A percentile compares a stretch with the other conserved stretches of the same genome.
These are phyloP conservation scores for Kuraishia floccosa DNA, from an alignment of 805 yeast species.

Conservation along the genomic window DNA sequence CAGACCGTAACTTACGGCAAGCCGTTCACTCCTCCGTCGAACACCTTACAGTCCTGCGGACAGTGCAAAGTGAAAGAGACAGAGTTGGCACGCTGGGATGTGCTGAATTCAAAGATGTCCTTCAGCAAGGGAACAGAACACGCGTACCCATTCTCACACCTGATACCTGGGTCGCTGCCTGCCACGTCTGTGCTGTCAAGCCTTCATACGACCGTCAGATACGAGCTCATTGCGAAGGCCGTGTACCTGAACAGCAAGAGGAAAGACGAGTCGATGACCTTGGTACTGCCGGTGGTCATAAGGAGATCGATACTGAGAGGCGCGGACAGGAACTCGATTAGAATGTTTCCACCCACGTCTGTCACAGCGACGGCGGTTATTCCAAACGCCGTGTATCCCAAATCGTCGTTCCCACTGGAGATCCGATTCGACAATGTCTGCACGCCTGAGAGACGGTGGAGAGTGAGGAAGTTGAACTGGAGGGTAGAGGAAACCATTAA, in stretches of 20 bases:
- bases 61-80: constrained; percentile 44
- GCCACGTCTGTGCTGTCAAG: constrained; percentile 62
- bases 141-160: constrained; percentile 84
- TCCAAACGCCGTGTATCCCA: constrained; percentile 85
- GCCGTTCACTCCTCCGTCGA: constrained; percentile 52
- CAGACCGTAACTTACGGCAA: constrained; percentile 59
- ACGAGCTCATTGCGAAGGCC: constrained; percentile 61
- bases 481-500: constrained; percentile 75
- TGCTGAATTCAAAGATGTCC: constrained; percentile 46
- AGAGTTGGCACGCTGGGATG: constrained; percentile 82
- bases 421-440: constrained; percentile 66
- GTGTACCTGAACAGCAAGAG: constrained; percentile 24
- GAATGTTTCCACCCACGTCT: constrained; percentile 94
- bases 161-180: constrained; percentile 82
- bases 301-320: constrained; percentile 72
- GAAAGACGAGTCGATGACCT: constrained; percentile 23
- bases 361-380: constrained; percentile 78
- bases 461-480: constrained; percentile 86
- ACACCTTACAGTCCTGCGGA: constrained; percentile 37
- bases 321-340: constrained; percentile 73
- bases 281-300: constrained; percentile 56
- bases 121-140: constrained; percentile 56
- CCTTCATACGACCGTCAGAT: constrained; percentile 43
- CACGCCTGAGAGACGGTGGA: constrained; percentile 62
- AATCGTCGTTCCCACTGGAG: constrained; percentile 76